These are phyloP conservation scores for Erysimum cheiranthoides DNA, from an alignment of 345 rosid species.

Conservation along the genomic window DNA sequence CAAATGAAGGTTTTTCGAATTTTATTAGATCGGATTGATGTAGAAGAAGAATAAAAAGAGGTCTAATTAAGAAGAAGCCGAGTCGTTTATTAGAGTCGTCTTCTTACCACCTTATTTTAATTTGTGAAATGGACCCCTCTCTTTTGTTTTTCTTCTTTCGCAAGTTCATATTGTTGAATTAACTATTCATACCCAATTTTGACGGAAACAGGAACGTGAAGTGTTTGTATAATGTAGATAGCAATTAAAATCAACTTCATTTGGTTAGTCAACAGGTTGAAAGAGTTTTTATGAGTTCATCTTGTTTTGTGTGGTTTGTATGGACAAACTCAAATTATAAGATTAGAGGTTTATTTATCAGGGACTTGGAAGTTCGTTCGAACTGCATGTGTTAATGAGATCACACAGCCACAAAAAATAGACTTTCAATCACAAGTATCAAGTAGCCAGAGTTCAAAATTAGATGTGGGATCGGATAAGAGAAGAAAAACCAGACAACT, in stretches of 20 bases:
- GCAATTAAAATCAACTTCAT: too few relatives aligned
- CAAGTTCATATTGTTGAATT: slow-evolving; percentile 7
- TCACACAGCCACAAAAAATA: slow-evolving; percentile 8
- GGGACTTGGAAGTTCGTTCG: too few relatives aligned
- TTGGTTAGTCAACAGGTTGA: neutral
- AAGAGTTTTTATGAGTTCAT: neutral
- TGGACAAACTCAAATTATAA: neutral
- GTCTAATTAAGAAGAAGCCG: neutral
- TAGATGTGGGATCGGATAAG: neutral
- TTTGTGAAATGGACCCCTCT: slow-evolving; percentile 11
- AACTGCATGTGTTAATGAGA: neutral
- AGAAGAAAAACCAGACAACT: neutral
- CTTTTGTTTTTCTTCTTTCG: slow-evolving; percentile 24
- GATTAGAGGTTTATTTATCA: neutral
- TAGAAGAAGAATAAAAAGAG: neutral
- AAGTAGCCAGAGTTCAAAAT: slow-evolving; percentile 4
- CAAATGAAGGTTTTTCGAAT: neutral
- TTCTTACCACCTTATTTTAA: neutral
- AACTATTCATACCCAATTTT: neutral
- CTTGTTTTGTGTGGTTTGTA: neutral
- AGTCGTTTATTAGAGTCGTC: slow-evolving; percentile 3
- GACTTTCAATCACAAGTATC: slow-evolving; percentile 14
- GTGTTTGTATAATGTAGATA: too few relatives aligned
- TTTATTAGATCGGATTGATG: slow-evolving; percentile 22
- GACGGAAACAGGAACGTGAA: neutral